phyloP scores from a whole-genome alignment of 1,284 basidiomycete species.

The Cystodermella granulosa region DNA sequence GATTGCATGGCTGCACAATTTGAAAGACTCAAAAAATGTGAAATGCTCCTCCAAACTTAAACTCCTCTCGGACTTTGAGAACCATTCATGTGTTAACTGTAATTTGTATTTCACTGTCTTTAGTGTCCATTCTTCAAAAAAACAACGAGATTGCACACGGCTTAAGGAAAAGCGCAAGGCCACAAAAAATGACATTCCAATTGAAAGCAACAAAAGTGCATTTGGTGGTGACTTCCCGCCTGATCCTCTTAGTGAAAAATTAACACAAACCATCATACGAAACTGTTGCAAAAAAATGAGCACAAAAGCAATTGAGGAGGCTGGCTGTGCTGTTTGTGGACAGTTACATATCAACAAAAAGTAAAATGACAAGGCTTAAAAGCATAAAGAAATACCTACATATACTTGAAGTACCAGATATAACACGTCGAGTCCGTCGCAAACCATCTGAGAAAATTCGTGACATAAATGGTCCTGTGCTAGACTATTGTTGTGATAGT shows the following conservation, averaged over 20 bases:
- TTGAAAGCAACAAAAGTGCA: no score
- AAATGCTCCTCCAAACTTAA: background rate
- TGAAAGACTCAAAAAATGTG: background rate
- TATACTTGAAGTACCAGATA: background rate
- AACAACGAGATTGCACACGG: background rate
- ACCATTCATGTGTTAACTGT: background rate
- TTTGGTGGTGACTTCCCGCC: no score
- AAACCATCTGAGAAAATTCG: background rate
- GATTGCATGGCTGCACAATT: background rate
- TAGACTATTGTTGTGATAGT: slow-evolving; percentile 14
- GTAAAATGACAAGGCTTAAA: background rate
- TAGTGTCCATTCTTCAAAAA: background rate
- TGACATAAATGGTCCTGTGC: slow-evolving; percentile 16
- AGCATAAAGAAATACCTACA: background rate
- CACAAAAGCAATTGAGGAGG: background rate
- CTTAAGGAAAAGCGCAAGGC: background rate
- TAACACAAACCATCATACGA: background rate
- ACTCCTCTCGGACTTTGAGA: background rate
- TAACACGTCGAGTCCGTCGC: background rate
- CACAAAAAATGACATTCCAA: background rate
- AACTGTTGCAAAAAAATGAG: background rate
- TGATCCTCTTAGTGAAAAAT: background rate
- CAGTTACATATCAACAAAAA: background rate
- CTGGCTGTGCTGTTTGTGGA: background rate
- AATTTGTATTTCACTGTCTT: background rate